Evolutionary conservation across 164 flowering plant genomes (phyloP).

Genomic region (Vitis rupestris): DNA sequence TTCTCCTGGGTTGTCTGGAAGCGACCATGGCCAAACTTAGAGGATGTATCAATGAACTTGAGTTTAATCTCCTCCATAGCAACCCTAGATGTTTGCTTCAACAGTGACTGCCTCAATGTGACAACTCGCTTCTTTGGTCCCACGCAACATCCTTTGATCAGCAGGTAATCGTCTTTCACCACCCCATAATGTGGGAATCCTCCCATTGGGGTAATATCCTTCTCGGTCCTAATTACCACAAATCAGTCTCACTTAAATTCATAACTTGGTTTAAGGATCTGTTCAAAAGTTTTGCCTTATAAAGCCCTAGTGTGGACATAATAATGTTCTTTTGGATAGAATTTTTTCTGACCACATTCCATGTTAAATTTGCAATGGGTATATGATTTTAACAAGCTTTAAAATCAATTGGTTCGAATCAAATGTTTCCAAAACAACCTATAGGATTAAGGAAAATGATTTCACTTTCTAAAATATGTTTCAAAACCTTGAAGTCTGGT

Average conservation of each 20-base stretch:
- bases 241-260: background rate
- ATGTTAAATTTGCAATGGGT: no score
- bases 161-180: constrained; percentile 60
- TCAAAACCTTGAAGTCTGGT: no score
- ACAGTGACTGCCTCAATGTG: constrained; percentile 61
- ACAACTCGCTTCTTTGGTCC: constrained; percentile 83
- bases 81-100: constrained; percentile 71
- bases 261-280: no score
- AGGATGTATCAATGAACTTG: constrained; percentile 77
- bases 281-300: background rate
- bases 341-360: no score
- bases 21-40: constrained; percentile 75
- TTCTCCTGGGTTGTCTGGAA: constrained; percentile 76
- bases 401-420: no score
- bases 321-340: no score
- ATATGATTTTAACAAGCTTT: no score
- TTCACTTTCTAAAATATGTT: no score
- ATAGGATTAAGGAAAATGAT: no score
- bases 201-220: constrained; percentile 78
- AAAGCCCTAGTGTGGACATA: background rate
- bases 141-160: constrained; percentile 80
- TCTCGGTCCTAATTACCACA: constrained; percentile 56
- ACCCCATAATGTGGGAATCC: constrained; percentile 79
- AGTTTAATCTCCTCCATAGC: constrained; percentile 72
- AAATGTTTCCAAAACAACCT: no score